These are phyloP conservation scores for Diaporthe batatas DNA, from an alignment of 2,329 filamentous ascomycete genomes.

Conservation along the genomic window DNA sequence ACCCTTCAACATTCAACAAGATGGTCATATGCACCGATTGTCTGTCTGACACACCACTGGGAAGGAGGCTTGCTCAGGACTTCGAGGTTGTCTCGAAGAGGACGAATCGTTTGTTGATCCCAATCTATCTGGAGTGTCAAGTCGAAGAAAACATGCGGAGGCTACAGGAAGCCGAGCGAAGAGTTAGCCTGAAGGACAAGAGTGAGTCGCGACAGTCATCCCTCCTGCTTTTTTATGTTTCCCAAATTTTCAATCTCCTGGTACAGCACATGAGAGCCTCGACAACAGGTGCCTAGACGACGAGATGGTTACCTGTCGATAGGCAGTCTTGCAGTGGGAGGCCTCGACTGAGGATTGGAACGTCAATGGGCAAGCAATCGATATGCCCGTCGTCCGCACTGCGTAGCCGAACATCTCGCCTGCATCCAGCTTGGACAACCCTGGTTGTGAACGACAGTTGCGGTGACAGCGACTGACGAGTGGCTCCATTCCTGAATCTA, in stretches of 20 bases:
- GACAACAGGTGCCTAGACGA: too few species aligned
- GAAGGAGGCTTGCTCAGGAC: slow-evolving; percentile 44
- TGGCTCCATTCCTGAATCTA: not conserved
- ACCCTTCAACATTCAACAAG: slow-evolving; percentile 42
- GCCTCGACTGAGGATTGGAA: not conserved
- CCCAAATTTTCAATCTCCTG: too few species aligned
- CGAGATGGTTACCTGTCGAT: not conserved
- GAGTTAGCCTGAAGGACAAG: slow-evolving; percentile 43
- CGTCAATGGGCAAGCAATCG: not conserved
- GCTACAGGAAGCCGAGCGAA: slow-evolving; percentile 44
- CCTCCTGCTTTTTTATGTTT: not conserved
- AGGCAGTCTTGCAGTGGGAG: not conserved
- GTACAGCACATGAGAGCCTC: too few species aligned
- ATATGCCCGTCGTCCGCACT: not conserved
- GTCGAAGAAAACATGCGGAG: slow-evolving; percentile 46
- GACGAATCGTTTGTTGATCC: slow-evolving; percentile 48
- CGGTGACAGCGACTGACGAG: not conserved
- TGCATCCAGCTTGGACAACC: not conserved
- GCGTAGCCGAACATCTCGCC: not conserved
- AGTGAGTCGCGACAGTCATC: slow-evolving; percentile 16
- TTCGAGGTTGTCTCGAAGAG: slow-evolving; percentile 46
- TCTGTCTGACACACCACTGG: slow-evolving; percentile 46
- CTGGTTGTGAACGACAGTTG: not conserved
- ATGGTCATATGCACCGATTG: slow-evolving; percentile 50
- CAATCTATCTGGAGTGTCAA: slow-evolving; percentile 47